These are phyloP conservation scores for Rhizopus arrhizus DNA, from an alignment of 371 early-diverging fungal species.

Conservation along the genomic window DNA sequence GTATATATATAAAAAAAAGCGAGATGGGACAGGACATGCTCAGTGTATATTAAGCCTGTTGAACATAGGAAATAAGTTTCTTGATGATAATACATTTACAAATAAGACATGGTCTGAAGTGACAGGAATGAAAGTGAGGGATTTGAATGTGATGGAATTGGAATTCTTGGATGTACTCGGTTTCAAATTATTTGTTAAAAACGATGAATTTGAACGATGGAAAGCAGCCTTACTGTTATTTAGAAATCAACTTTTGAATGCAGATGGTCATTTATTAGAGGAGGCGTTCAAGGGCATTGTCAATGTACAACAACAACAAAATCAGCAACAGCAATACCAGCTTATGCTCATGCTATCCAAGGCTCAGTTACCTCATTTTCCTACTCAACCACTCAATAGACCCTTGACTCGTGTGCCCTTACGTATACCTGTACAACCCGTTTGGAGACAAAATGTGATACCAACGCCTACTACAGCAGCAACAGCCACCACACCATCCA, in stretches of 20 bases:
- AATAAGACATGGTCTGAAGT: slow-evolving; percentile 76
- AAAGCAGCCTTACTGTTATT: slow-evolving; percentile 38
- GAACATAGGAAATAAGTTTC: slow-evolving; percentile 61
- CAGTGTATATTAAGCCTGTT: neutral
- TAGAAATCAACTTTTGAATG: slow-evolving; percentile 40
- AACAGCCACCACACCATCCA: neutral
- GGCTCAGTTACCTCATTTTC: slow-evolving; percentile 13
- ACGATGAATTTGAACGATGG: slow-evolving; percentile 58
- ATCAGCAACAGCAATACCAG: neutral
- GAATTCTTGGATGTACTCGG: slow-evolving; percentile 67
- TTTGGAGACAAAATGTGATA: slow-evolving; percentile 4
- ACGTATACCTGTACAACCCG: slow-evolving; percentile 17
- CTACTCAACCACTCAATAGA: slow-evolving; percentile 12
- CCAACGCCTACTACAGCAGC: neutral
- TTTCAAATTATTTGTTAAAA: slow-evolving; percentile 62
- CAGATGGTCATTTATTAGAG: slow-evolving; percentile 43
- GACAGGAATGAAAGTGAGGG: slow-evolving; percentile 64
- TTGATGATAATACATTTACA: slow-evolving; percentile 72
- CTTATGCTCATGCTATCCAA: slow-evolving; percentile 12
- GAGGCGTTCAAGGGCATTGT: slow-evolving; percentile 48
- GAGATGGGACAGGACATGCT: neutral
- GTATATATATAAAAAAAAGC: slow-evolving; percentile 17
- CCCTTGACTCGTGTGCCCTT: slow-evolving; percentile 15
- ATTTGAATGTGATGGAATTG: slow-evolving; percentile 72
- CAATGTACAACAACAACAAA: slow-evolving; percentile 4